These are phyloP conservation scores for Fusarium ambrosium DNA, from an alignment of 2,329 filamentous ascomycete genomes.

Conservation along the genomic window DNA sequence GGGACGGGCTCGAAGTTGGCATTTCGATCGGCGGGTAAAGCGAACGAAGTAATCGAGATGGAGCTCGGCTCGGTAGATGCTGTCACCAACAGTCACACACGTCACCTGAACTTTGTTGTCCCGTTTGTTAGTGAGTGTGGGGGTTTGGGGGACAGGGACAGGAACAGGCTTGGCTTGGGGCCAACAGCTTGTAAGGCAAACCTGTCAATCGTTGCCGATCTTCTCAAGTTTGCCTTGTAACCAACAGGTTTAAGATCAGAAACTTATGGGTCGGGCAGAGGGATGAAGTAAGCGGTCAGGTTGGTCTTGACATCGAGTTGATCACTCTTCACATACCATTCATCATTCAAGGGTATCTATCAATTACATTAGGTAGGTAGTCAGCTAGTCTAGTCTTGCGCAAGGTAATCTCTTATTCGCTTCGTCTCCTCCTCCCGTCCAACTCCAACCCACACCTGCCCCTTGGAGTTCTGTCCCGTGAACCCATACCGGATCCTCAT, in stretches of 20 bases:
- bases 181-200: background rate
- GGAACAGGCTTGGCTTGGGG: background rate
- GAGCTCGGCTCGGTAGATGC: background rate
- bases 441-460: background rate
- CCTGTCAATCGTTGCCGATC: background rate
- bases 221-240: background rate
- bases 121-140: background rate
- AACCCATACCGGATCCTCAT: background rate
- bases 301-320: background rate
- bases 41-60: background rate
- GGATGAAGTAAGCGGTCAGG: background rate
- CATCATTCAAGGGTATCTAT: background rate
- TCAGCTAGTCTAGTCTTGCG: background rate
- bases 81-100: slow-evolving; percentile 8
- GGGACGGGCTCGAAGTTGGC: slow-evolving; percentile 1
- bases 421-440: background rate
- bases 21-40: slow-evolving; percentile 20
- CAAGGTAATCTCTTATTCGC: slow-evolving; percentile 3
- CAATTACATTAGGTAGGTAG: background rate
- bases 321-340: background rate
- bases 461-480: background rate
- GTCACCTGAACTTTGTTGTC: slow-evolving; percentile 1
- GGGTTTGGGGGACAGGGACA: background rate
- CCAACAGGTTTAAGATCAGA: background rate
- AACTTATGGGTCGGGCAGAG: slow-evolving; percentile 8